phyloP scores from a whole-genome alignment of 768 basidiomycete genomes.

The Saitozyma podzolica region DNA sequence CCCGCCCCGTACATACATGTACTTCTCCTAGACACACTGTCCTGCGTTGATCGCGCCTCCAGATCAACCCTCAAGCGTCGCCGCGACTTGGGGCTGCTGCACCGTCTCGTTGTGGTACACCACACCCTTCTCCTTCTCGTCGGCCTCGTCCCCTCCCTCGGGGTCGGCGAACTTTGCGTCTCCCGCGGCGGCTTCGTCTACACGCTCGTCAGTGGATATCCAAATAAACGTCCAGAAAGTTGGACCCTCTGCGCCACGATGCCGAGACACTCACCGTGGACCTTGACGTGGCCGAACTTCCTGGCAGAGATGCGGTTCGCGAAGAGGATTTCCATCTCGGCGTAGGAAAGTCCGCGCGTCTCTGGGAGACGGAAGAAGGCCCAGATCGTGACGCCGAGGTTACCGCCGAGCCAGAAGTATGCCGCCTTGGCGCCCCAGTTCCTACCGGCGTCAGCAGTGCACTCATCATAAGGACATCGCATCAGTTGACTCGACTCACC shows the following conservation, averaged over 20 bases:
- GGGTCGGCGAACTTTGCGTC: neutral
- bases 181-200: constrained; percentile 1
- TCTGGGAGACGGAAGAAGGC: constrained; percentile 22
- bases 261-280: constrained; percentile 1
- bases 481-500: neutral
- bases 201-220: too few species aligned
- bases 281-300: constrained; percentile 19
- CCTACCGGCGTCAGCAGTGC: neutral
- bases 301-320: constrained; percentile 37
- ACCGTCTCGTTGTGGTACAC: too few species aligned
- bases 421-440: constrained; percentile 18
- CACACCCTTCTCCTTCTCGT: too few species aligned
- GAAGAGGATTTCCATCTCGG: constrained; percentile 43
- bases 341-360: constrained; percentile 24
- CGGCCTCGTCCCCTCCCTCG: too few species aligned
- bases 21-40: too few species aligned
- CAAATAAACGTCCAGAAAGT: too few species aligned
- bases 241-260: neutral
- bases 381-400: constrained; percentile 11
- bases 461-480: neutral
- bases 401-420: constrained; percentile 19
- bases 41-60: too few species aligned
- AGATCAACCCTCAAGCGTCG: too few species aligned
- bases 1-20: too few species aligned
- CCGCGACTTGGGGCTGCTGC: too few species aligned